phyloP scores from a whole-genome alignment of 2,329 filamentous ascomycete genomes.

The Aspergillus udagawae region DNA sequence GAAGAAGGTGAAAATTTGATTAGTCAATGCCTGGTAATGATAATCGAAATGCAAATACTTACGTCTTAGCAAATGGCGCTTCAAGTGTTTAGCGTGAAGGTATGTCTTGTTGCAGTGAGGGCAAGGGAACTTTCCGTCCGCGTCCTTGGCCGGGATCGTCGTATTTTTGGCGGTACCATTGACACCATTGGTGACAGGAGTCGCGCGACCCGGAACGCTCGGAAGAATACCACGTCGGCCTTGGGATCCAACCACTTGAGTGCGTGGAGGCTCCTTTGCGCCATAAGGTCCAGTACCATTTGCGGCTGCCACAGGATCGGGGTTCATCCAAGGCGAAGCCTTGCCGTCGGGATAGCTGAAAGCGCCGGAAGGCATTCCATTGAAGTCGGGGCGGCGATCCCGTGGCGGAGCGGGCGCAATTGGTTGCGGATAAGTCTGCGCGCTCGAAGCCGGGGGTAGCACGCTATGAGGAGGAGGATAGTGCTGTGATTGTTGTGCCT shows the following conservation, averaged over 20 bases:
- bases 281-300: conserved; percentile 36
- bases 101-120: conserved; percentile 98
- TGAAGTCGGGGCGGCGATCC: conserved; percentile 50
- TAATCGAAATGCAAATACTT: conserved; percentile 49
- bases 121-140: conserved; percentile 96
- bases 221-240: conserved; percentile 87
- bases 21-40: conserved; percentile 3
- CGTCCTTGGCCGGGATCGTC: conserved; percentile 87
- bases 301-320: conserved; percentile 37
- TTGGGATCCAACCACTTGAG: conserved; percentile 92
- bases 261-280: conserved; percentile 47
- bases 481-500: conserved; percentile 36
- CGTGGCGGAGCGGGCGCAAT: conserved; percentile 67
- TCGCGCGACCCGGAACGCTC: conserved; percentile 79
- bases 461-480: conserved; percentile 46
- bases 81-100: conserved; percentile 92
- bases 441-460: conserved; percentile 63
- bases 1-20: conserved; percentile 23
- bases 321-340: conserved; percentile 49
- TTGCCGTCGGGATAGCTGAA: conserved; percentile 55
- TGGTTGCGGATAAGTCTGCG: conserved; percentile 68
- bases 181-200: conserved; percentile 62
- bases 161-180: conserved; percentile 70
- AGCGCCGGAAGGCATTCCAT: conserved; percentile 68
- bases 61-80: conserved; percentile 94